phyloP scores from a whole-genome alignment of 2,329 filamentous ascomycete genomes.

The Microcyclosporella mali region DNA sequence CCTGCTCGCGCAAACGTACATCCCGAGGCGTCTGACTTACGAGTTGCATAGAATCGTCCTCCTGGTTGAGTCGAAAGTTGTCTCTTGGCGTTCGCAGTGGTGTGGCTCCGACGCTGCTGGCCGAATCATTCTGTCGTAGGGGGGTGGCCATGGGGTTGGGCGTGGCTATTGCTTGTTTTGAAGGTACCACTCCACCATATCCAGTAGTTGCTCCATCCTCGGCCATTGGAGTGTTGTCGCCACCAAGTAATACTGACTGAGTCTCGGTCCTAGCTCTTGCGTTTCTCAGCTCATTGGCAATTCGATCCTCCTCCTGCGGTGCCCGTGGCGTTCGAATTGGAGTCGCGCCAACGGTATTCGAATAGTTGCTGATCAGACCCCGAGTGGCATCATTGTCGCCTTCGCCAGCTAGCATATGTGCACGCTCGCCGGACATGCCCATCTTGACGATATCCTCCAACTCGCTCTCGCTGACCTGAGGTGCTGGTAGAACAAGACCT shows the following conservation, averaged over 20 bases:
- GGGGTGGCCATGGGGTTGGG: slow-evolving; percentile 95
- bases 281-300: slow-evolving; percentile 94
- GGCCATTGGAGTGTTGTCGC: slow-evolving; percentile 84
- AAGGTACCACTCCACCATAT: slow-evolving; percentile 76
- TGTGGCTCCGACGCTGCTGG: slow-evolving; percentile 62
- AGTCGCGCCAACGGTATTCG: slow-evolving; percentile 69
- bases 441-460: slow-evolving; percentile 98
- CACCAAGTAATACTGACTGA: slow-evolving; percentile 85
- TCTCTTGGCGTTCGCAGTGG: slow-evolving; percentile 85
- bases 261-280: slow-evolving; percentile 88
- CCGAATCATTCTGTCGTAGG: slow-evolving; percentile 51
- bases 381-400: slow-evolving; percentile 81
- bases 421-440: slow-evolving; percentile 87
- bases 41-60: slow-evolving; percentile 58
- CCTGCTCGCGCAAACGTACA: slow-evolving; percentile 62
- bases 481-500: slow-evolving; percentile 72
- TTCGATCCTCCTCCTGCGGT: slow-evolving; percentile 86
- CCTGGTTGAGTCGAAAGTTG: slow-evolving; percentile 73
- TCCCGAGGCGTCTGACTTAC: slow-evolving; percentile 72
- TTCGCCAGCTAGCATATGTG: slow-evolving; percentile 65
- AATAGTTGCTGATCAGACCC: slow-evolving; percentile 82
- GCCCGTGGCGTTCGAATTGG: slow-evolving; percentile 90
- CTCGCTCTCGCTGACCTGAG: slow-evolving; percentile 87
- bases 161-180: slow-evolving; percentile 75
- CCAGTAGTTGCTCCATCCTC: slow-evolving; percentile 78